Conservation (phyloP, 345 rosid species). For the Populus nigra region DNA sequence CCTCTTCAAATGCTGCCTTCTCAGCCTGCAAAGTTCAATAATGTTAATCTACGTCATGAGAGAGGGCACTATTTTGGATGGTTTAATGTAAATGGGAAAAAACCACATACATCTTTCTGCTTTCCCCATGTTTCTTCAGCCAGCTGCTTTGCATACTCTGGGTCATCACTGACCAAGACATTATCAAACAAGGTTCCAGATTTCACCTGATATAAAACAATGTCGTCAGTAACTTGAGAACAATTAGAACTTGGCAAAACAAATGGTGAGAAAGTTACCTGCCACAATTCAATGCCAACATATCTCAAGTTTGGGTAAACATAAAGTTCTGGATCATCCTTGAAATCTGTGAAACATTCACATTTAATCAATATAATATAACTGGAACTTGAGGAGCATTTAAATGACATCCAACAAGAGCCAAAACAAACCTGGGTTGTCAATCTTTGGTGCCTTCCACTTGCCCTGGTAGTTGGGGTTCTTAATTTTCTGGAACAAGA, state of each 20-base stretch:
- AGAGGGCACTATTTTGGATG: background rate
- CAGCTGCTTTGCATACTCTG: slow-evolving; percentile 75
- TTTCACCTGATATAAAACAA: slow-evolving; percentile 56
- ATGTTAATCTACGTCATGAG: slow-evolving; percentile 16
- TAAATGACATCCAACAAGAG: background rate
- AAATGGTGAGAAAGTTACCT: slow-evolving; percentile 44
- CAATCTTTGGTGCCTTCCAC: slow-evolving; percentile 96
- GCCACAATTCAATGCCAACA: slow-evolving; percentile 97
- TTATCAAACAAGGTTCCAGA: slow-evolving; percentile 96
- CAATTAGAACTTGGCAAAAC: background rate
- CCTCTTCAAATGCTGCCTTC: slow-evolving; percentile 93
- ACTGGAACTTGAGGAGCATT: background rate
- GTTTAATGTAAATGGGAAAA: background rate
- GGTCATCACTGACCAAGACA: slow-evolving; percentile 71
- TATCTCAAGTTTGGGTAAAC: slow-evolving; percentile 88
- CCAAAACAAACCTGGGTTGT: slow-evolving; percentile 81
- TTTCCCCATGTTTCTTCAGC: slow-evolving; percentile 98
- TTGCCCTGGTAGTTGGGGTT: slow-evolving; percentile 93
- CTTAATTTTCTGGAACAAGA: slow-evolving; percentile 70
- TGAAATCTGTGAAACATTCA: slow-evolving; percentile 57
- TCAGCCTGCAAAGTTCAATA: slow-evolving; percentile 61
- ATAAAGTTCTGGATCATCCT: slow-evolving; percentile 87
- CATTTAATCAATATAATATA: background rate
- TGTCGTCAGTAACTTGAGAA: background rate
- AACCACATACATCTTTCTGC: slow-evolving; percentile 70